Conservation (phyloP, 2,329 filamentous ascomycete genomes). For the Lasiodiplodia hormozganensis region DNA sequence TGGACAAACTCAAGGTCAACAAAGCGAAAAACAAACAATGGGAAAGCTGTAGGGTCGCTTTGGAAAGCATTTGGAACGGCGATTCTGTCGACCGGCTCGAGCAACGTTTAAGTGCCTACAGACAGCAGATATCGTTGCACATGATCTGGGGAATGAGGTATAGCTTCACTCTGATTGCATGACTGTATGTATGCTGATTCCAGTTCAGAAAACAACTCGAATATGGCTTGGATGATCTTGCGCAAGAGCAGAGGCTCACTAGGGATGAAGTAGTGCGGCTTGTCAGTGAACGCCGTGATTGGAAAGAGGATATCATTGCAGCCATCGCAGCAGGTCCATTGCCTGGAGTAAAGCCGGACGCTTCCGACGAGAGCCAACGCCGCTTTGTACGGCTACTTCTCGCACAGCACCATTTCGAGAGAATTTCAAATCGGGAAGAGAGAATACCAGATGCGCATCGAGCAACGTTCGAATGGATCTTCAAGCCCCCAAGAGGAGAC, state of each 20-base stretch:
- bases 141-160: neutral
- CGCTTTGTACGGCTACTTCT: neutral
- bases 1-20: neutral
- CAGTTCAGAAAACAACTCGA: neutral
- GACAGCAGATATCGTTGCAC: neutral
- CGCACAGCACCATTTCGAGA: neutral
- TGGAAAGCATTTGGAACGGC: slow-evolving; percentile 8
- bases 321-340: slow-evolving; percentile 2
- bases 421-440: slow-evolving; percentile 19
- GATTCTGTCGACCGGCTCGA: neutral
- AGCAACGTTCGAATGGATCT: slow-evolving; percentile 30
- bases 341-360: neutral
- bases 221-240: neutral
- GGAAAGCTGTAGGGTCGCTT: neutral
- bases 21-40: neutral
- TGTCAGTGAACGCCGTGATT: neutral
- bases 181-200: neutral
- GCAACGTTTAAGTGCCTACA: neutral
- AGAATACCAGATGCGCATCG: slow-evolving; percentile 20
- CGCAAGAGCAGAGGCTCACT: neutral
- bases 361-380: neutral
- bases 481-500: neutral
- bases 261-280: neutral
- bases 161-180: neutral
- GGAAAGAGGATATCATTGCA: neutral